Conservation (phyloP, 768 basidiomycete genomes). For the Amanita jacksonii region DNA sequence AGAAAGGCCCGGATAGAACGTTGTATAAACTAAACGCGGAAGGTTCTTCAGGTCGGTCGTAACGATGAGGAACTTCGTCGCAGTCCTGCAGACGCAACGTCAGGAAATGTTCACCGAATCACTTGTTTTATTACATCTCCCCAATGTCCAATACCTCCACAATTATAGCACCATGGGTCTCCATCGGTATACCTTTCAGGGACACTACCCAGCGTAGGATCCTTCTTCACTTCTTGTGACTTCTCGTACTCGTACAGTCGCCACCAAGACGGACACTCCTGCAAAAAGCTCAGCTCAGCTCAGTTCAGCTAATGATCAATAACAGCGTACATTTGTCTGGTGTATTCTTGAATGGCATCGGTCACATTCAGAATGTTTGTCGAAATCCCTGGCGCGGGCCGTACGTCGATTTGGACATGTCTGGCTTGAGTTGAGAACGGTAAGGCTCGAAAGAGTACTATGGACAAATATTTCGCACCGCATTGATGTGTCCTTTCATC, state of each 20-base stretch:
- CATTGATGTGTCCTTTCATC: conserved; percentile 76
- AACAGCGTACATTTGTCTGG: conserved; percentile 46
- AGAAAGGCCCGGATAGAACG: conserved; percentile 57
- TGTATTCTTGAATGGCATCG: conserved; percentile 62
- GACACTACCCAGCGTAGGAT: conserved; percentile 49
- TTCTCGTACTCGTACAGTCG: conserved; percentile 65
- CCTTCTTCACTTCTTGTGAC: conserved; percentile 39
- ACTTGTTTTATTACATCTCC: conserved; percentile 53
- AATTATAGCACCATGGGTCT: conserved; percentile 80
- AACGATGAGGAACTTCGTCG: conserved; percentile 29
- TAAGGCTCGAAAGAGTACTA: neutral
- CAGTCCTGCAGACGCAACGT: conserved; percentile 46
- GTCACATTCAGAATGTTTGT: conserved; percentile 44
- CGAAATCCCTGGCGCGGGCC: conserved; percentile 15
- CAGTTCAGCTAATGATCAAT: neutral
- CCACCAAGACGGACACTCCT: conserved; percentile 86
- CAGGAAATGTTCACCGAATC: neutral
- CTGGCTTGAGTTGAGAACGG: conserved; percentile 24
- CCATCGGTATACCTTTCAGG: conserved; percentile 70
- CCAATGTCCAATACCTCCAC: conserved; percentile 62
- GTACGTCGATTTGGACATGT: conserved; percentile 59
- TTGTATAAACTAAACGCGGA: conserved; percentile 66
- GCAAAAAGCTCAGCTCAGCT: too few relatives aligned
- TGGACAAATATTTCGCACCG: conserved; percentile 27
- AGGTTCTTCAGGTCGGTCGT: conserved; percentile 36